phyloP scores from a whole-genome alignment of 2,329 filamentous ascomycete genomes.

The Chrysosporium queenslandicum region DNA sequence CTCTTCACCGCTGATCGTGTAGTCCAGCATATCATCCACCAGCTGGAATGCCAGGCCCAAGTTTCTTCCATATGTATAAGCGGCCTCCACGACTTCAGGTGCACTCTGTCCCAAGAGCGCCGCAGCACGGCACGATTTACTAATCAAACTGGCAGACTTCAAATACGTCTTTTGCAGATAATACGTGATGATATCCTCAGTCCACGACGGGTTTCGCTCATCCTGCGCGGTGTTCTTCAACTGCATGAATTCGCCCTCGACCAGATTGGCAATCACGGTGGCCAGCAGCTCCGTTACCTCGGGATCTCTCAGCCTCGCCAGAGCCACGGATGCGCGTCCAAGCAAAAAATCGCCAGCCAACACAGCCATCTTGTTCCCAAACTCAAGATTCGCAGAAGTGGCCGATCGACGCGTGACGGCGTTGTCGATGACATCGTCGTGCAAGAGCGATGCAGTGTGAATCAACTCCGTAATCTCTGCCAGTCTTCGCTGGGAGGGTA shows the following conservation, averaged over 20 bases:
- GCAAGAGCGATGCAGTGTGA: constrained; percentile 88
- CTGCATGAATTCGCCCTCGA: constrained; percentile 99
- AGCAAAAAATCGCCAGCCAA: constrained; percentile 94
- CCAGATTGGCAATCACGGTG: constrained; percentile 92
- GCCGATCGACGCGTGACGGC: constrained; percentile 73
- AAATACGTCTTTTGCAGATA: constrained; percentile 98
- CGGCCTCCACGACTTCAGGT: constrained; percentile 71
- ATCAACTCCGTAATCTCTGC: constrained; percentile 97
- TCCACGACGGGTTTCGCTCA: constrained; percentile 74
- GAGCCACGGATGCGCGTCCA: constrained; percentile 81
- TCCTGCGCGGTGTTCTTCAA: constrained; percentile 89
- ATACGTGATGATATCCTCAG: constrained; percentile 79
- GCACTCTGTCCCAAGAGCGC: constrained; percentile 74
- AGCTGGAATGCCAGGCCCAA: constrained; percentile 91
- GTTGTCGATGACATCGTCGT: constrained; percentile 97
- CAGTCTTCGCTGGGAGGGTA: constrained; percentile 83
- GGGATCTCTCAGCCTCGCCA: constrained; percentile 79
- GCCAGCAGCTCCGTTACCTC: constrained; percentile 92
- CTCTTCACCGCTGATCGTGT: constrained; percentile 73
- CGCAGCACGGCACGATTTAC: constrained; percentile 85
- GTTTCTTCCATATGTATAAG: constrained; percentile 88
- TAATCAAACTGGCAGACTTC: constrained; percentile 91
- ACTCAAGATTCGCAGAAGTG: constrained; percentile 84
- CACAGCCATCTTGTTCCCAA: constrained; percentile 99
- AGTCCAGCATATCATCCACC: constrained; percentile 96